Evolutionary conservation across 2,329 filamentous ascomycete species (phyloP).

Genomic region (Ophiocordyceps sinensis): DNA sequence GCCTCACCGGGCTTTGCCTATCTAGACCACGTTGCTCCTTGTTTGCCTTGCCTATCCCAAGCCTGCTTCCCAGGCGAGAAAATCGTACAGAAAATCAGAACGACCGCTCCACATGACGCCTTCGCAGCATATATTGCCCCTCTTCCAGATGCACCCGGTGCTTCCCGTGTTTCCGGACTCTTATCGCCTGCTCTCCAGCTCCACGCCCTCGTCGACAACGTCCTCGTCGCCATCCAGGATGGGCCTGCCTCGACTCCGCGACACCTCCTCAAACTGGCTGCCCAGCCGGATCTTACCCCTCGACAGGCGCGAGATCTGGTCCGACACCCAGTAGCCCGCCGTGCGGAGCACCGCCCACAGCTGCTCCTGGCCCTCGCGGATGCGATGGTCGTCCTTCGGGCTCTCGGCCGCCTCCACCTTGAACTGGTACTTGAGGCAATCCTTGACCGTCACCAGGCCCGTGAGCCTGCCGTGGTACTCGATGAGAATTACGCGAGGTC

Average conservation of each 20-base stretch:
- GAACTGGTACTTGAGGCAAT: constrained; percentile 95
- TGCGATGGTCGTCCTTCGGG: constrained; percentile 41
- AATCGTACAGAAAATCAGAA: no score
- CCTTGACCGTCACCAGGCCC: constrained; percentile 88
- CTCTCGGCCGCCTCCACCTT: constrained; percentile 81
- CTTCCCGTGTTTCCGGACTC: background rate
- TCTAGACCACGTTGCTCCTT: background rate
- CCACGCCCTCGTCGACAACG: constrained; percentile 24
- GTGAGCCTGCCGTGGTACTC: constrained; percentile 75
- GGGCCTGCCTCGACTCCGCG: constrained; percentile 28
- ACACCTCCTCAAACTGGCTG: constrained; percentile 17
- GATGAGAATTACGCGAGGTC: constrained; percentile 80
- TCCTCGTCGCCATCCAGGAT: constrained; percentile 30
- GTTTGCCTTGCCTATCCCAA: no score
- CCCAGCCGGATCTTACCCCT: constrained; percentile 43
- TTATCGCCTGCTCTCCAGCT: constrained; percentile 24
- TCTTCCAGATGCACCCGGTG: background rate
- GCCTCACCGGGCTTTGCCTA: background rate
- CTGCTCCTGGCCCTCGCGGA: constrained; percentile 45
- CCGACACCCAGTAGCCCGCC: constrained; percentile 43
- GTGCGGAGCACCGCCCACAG: constrained; percentile 45
- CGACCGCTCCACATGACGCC: background rate
- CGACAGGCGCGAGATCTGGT: constrained; percentile 34
- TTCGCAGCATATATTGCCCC: background rate
- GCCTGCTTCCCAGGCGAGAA: no score